Evolutionary conservation across 805 yeast species (phyloP), one percentile per base, ranked within the genome.

Genomic region (Pichia heedii): DNA sequence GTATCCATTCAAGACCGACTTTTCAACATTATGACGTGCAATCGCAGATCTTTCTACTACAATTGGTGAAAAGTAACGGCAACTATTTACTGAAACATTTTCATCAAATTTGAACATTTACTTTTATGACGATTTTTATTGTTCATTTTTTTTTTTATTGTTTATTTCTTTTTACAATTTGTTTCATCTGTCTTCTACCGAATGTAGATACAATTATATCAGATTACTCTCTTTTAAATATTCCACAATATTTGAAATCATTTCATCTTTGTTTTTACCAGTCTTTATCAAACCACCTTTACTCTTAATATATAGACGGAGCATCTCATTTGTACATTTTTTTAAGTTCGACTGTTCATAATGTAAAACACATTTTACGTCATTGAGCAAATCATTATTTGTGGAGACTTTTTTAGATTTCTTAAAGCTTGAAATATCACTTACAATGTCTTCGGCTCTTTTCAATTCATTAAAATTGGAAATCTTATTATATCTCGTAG

Each of bases 231-330:
- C 41, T 19, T 16, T 21, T 36, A 46, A 53, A 41, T 52, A 60
- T 10, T 55, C 61, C 1, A 33, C 42, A 20, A 75, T 71, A 46
- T 67, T 70, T 9, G 61, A 65, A 16, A 74, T 60, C 56, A 73
- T 54, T 27, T 66, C 77, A 15, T 51, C 62, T 51, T 73, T 75
- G 39, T 60, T 67, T 2, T 61, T 51, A 0, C 68, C 77, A 22
- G 50, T 45, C 24, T 57, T 61, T 18, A 70, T 69, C 36, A 49
- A 37, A 22, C 54, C 60, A 35, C 61, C 60, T 48, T 70, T 65
- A 21, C 61, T 55, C 19, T 51, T 54, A 39, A 66, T 63, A 46
- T 69, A 71, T 20, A 54, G 48, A 7, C 46, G 42, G 58, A 48
- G 27, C n/a, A 29, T 27, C 11, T 42, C 41, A 20, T 40, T 40